A percentile compares a stretch with the other conserved stretches of the same genome.
Evolutionary conservation across 371 early-diverging fungal species (phyloP).

Genomic region (Nosema granulosis): DNA sequence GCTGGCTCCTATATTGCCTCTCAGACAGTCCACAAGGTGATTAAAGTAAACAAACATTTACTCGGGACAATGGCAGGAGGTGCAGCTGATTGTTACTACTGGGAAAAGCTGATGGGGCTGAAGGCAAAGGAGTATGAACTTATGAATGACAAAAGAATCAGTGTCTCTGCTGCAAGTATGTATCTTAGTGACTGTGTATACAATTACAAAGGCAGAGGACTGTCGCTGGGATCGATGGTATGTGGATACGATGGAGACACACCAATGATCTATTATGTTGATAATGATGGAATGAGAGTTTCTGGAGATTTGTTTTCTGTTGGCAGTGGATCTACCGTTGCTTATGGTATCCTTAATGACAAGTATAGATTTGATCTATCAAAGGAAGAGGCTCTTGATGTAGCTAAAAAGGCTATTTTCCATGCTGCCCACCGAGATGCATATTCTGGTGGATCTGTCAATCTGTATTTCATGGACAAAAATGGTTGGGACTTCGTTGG

Average conservation of each 20-base stretch:
- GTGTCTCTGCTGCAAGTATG: conserved; percentile 95
- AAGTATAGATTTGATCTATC: conserved; percentile 81
- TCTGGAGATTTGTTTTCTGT: conserved; percentile 83
- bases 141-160: conserved; percentile 90
- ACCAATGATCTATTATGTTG: conserved; percentile 92
- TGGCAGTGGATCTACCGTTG: conserved; percentile 91
- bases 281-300: conserved; percentile 86
- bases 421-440: conserved; percentile 98
- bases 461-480: conserved; percentile 68
- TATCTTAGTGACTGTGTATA: conserved; percentile 88
- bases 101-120: conserved; percentile 95
- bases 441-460: conserved; percentile 89
- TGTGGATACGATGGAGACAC: conserved; percentile 97
- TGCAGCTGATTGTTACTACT: conserved; percentile 99
- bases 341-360: conserved; percentile 85
- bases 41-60: conserved; percentile 95
- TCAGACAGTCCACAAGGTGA: conserved; percentile 94
- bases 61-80: conserved; percentile 99
- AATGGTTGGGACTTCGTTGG: conserved; percentile 66
- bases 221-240: conserved; percentile 99
- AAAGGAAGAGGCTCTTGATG: conserved; percentile 83
- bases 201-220: conserved; percentile 91
- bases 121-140: conserved; percentile 85
- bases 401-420: conserved; percentile 89
- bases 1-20: conserved; percentile 94